phyloP scores from a whole-genome alignment of 176 grass and related monocot species.

The Tillandsia fasciculata region DNA sequence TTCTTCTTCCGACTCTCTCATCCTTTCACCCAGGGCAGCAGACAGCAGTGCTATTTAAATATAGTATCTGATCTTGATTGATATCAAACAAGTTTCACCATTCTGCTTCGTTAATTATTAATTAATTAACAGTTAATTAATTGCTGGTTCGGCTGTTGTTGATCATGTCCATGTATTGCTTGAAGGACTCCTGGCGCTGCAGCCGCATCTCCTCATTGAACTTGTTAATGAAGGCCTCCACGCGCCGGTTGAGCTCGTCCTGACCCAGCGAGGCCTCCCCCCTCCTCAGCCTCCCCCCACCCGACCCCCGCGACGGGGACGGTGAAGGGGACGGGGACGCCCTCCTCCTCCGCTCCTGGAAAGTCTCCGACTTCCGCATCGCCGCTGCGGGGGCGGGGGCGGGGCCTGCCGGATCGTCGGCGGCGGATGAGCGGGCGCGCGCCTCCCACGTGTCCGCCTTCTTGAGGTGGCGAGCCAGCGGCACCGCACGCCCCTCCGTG shows the following conservation, averaged over 20 bases:
- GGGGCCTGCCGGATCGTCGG: slow-evolving; percentile 4
- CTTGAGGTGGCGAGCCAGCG: slow-evolving; percentile 83
- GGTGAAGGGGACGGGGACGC: neutral
- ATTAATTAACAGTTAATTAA: too few relatives aligned
- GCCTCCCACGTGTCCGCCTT: slow-evolving; percentile 91
- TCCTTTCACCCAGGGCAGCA: too few relatives aligned
- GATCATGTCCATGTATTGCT: slow-evolving; percentile 83
- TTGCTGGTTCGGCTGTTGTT: neutral
- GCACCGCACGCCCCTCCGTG: slow-evolving; percentile 67
- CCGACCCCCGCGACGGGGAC: neutral
- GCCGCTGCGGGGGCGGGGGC: neutral
- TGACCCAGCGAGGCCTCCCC: slow-evolving; percentile 83
- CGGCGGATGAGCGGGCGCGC: slow-evolving; percentile 20
- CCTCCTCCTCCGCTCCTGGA: slow-evolving; percentile 23
- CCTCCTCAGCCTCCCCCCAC: slow-evolving; percentile 33
- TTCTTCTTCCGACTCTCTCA: too few relatives aligned
- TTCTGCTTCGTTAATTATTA: too few relatives aligned
- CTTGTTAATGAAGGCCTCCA: slow-evolving; percentile 96
- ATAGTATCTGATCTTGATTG: too few relatives aligned
- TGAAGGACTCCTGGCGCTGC: slow-evolving; percentile 86
- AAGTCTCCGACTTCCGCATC: slow-evolving; percentile 79
- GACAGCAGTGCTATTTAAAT: too few relatives aligned
- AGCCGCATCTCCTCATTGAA: slow-evolving; percentile 99
- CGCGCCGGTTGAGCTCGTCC: slow-evolving; percentile 85
- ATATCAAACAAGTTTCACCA: too few relatives aligned